phyloP scores from a whole-genome alignment of 129 eudicot species.

The Lactuca sativa region DNA sequence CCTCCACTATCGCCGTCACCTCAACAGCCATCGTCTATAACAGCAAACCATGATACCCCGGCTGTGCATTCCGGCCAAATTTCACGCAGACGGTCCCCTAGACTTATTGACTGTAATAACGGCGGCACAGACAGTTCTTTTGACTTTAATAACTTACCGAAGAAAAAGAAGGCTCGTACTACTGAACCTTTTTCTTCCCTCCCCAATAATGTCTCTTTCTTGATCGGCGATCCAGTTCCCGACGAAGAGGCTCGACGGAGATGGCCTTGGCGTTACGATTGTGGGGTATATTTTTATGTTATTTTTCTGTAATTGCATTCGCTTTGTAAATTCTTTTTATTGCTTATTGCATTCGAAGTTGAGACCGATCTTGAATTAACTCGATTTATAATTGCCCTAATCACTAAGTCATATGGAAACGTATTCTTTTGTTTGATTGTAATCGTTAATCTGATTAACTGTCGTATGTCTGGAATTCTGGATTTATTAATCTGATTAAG shows the following conservation, averaged over 20 bases:
- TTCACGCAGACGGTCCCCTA: conserved; percentile 44
- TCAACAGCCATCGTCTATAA: conserved; percentile 10
- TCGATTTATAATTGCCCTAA: not conserved
- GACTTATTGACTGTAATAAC: conserved; percentile 27
- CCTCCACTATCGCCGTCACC: conserved; percentile 26
- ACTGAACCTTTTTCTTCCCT: not conserved
- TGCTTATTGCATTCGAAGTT: not conserved
- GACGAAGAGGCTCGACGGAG: conserved; percentile 56
- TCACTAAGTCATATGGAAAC: not conserved
- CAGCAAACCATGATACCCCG: conserved; percentile 15
- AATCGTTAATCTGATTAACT: conserved; percentile 10
- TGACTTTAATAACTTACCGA: conserved; percentile 16
- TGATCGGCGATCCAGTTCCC: conserved; percentile 55
- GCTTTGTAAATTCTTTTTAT: not conserved
- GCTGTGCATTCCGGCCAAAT: conserved; percentile 19
- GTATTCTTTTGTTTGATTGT: not conserved
- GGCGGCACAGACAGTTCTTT: conserved; percentile 16
- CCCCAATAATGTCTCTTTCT: conserved; percentile 29
- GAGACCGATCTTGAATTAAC: conserved; percentile 1
- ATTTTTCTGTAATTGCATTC: not conserved
- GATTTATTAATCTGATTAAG: not conserved
- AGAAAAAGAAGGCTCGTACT: conserved; percentile 30
- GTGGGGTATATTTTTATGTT: conserved; percentile 27
- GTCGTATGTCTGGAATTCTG: conserved; percentile 11
- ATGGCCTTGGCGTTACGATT: conserved; percentile 64